Evolutionary conservation across 2,329 filamentous ascomycete species (phyloP).

Genomic region (Aureobasidium sp.): DNA sequence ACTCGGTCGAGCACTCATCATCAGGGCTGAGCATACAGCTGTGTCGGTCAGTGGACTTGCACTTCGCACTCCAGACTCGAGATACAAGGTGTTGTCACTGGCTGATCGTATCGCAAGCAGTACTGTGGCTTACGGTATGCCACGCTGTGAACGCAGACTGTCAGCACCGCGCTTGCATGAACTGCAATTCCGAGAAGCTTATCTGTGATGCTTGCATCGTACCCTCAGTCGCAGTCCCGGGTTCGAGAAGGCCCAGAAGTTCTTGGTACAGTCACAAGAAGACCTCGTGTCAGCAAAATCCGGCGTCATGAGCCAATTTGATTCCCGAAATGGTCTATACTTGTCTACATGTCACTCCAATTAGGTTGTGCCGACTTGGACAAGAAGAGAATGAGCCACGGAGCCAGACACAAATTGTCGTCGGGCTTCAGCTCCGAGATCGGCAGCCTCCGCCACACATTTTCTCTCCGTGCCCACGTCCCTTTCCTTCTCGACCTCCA

Average conservation of each 20-base stretch:
- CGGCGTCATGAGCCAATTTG: not conserved
- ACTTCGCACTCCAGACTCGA: not conserved
- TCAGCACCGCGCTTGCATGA: not conserved
- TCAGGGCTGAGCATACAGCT: not conserved
- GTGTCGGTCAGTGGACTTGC: not conserved
- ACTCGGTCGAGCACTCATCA: not conserved
- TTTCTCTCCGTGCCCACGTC: not conserved
- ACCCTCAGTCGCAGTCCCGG: not conserved
- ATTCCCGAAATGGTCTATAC: not conserved
- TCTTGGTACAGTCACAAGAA: not conserved
- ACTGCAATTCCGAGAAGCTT: not conserved
- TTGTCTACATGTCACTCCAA: not conserved
- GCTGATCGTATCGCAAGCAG: not conserved
- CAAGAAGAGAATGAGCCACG: not conserved
- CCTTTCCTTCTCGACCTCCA: not conserved
- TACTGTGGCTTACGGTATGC: not conserved
- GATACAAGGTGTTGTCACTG: not conserved
- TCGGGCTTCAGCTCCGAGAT: not conserved
- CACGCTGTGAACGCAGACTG: not conserved
- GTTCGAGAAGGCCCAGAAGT: too few species aligned
- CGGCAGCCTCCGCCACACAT: not conserved
- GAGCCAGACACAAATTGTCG: too few species aligned
- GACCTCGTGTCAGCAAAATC: not conserved
- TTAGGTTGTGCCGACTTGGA: not conserved
- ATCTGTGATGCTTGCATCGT: not conserved